Base-by-base conservation (phyloP, 164 flowering plant species). In the Vitis cinerea region DNA sequence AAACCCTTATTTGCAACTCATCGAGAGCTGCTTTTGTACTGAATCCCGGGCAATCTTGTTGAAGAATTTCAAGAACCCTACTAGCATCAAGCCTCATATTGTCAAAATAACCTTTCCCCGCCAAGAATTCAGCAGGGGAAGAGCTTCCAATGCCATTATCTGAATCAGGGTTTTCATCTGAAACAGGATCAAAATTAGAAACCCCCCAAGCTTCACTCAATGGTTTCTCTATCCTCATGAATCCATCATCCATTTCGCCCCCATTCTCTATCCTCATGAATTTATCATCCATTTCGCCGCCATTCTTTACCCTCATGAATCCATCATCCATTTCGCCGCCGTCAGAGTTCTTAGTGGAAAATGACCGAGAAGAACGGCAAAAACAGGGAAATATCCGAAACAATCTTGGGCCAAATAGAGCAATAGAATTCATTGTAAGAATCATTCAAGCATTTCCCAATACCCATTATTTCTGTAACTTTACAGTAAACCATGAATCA, bases 21-120 rank as follows among this genome's bases (percentile, higher is more conserved):
- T 75, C 79, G 15, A 95, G 70, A 63, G 78, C 86, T n/a, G 71
- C 30, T 78, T 78, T 84, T 10, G 83, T 72, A 84, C 93, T 90
- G 71, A 83, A 86, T 10, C 90, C 97, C 2, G 85, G 90, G 48
- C 93, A 91, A 71, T 95, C 94, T 75, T 88, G 86, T 10, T 59
- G 74, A 10, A 95, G 87, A 71, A 87, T 66, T 31, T 82, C 82
- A 74, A 90, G 76, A 68, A 87, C 76, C 54, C 71, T 83, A 50
- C 62, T 58, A 30, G 93, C 90, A 69, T 86, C 85, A 37, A 62
- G 62, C 71, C 75, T 77, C 27, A 61, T 76, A 44, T 52, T 77
- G 69, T 66, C 73, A 10, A 86, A 55, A 69, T 77, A 85, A 31
- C 71, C 68, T 66, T 65, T 63, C 60, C 84, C 76, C 2, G 54